Conservation (phyloP, 2,329 filamentous ascomycete genomes). For the Aspergillus sp. region DNA sequence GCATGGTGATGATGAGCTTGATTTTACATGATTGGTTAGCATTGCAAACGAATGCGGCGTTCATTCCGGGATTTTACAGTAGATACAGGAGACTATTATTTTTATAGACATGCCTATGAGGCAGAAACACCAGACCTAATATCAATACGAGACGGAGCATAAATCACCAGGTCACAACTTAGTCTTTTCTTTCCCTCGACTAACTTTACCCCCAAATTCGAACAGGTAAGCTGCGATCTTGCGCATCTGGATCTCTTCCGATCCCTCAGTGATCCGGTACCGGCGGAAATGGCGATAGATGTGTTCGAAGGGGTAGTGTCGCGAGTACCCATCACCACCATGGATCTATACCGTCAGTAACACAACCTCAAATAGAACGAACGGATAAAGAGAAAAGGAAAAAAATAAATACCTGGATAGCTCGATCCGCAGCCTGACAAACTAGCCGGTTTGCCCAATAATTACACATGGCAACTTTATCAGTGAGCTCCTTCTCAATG, state of each 20-base stretch:
- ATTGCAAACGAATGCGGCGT: background rate
- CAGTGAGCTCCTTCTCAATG: constrained; percentile 59
- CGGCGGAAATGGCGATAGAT: constrained; percentile 65
- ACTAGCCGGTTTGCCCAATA: constrained; percentile 64
- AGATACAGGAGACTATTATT: background rate
- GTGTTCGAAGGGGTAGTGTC: constrained; percentile 63
- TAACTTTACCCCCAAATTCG: constrained; percentile 38
- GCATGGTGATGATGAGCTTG: constrained; percentile 34
- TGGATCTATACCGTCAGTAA: constrained; percentile 38
- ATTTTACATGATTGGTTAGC: constrained; percentile 16
- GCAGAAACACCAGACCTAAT: background rate
- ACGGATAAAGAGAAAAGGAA: background rate
- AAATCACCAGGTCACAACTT: background rate
- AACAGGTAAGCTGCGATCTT: constrained; percentile 62
- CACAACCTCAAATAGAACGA: background rate
- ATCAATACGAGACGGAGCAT: background rate
- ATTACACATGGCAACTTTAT: constrained; percentile 66
- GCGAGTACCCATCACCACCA: constrained; percentile 60
- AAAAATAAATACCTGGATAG: constrained; percentile 52
- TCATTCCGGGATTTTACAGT: background rate
- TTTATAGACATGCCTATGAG: background rate
- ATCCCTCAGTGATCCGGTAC: constrained; percentile 64
- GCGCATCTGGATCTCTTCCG: constrained; percentile 67
- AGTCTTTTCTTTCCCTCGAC: background rate
- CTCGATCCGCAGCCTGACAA: constrained; percentile 60